Conservation (phyloP, 345 rosid species). For the Hirschfeldia incana region DNA sequence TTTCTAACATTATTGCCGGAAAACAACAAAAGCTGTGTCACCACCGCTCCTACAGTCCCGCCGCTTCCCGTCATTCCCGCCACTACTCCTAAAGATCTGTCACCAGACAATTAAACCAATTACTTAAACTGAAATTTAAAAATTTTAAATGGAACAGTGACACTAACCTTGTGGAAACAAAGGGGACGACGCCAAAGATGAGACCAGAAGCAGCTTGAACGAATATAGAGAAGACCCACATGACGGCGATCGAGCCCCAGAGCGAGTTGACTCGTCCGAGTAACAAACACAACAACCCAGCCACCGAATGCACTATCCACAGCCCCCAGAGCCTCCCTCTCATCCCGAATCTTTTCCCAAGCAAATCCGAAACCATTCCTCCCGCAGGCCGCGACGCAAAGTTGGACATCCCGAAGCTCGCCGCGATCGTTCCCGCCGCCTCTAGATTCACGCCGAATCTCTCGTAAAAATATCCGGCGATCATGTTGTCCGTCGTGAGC, state of each 20-base stretch:
- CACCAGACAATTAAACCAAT: neutral
- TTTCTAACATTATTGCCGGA: conserved; percentile 54
- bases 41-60: conserved; percentile 77
- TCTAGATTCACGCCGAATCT: conserved; percentile 60
- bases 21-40: conserved; percentile 62
- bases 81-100: conserved; percentile 82
- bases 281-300: conserved; percentile 59
- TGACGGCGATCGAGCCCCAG: conserved; percentile 52
- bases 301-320: conserved; percentile 68
- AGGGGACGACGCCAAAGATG: conserved; percentile 79
- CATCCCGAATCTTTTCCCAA: conserved; percentile 63
- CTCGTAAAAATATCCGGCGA: conserved; percentile 76
- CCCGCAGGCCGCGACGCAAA: conserved; percentile 69
- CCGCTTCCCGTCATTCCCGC: conserved; percentile 89
- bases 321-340: conserved; percentile 86
- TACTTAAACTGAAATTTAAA: neutral
- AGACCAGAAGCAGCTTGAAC: conserved; percentile 92
- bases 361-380: conserved; percentile 60
- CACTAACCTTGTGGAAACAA: conserved; percentile 67
- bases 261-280: conserved; percentile 69
- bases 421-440: conserved; percentile 76
- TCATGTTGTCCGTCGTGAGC: conserved; percentile 67
- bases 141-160: neutral
- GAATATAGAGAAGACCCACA: conserved; percentile 64
- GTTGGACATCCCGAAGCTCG: conserved; percentile 64